Evolutionary conservation across 1,284 basidiomycete species (phyloP), one percentile per base, ranked within the genome.

Genomic region (Leccinum variabile): DNA sequence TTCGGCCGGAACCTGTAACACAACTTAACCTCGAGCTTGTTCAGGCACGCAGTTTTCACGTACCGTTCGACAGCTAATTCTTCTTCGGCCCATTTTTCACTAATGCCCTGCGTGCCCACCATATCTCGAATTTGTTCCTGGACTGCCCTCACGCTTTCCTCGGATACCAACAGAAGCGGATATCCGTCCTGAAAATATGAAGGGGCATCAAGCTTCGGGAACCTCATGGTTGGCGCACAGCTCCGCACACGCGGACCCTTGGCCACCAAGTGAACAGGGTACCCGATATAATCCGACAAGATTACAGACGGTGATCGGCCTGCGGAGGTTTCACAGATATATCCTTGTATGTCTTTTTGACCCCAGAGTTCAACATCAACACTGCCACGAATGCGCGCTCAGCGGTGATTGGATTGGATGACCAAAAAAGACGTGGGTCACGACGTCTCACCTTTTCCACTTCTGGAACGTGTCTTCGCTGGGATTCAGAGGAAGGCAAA

Each of bases 141-240:
- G 32, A 88, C 71, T 25, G 77, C 80, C 10, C 56, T 68, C 61
- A 87, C 77, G 66, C 84, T 89, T 75, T 91, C 90, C 69, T 85
- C 82, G 39, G 86, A 87, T 18, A 87, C 77, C 10, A 91, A 68
- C 39, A 90, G 75, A 58, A 92, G 70, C 0, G 90, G 90, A 69
- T 84, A 92, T 57, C 83, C 86, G 68, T 92, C 90, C 71, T 91
- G 90, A 72, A 84, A 92, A 61, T 80, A 75, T 5, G 84, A 76
- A 14, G 78, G 81, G 14, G 82, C 84, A 37, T 83, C 76, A 50
- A 91, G 76, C 13, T 81, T 70, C 1, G 89, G 88, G 68, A 85
- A 87, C 11, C 77, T 76, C 5, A 64, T 50, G 1, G 88, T 89
- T 5, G 85, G 78, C 14, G 75, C 76, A 64, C 84, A 83, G 1